Evolutionary conservation across 441 rosid species (phyloP).

Genomic region (Gossypium davidsonii): DNA sequence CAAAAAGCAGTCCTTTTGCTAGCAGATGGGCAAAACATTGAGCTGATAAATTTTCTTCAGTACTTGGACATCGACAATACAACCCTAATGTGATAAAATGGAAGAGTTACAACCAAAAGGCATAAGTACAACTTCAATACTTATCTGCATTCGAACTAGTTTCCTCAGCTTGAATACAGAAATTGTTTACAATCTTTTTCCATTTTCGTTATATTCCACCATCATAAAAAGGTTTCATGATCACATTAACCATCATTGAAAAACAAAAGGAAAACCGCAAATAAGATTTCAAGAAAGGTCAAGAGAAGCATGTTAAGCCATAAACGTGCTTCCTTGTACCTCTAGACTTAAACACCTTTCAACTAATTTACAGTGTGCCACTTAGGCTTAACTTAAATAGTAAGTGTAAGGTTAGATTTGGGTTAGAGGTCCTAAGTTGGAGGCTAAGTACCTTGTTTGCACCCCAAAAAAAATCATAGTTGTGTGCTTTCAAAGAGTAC

Average conservation of each 20-base stretch:
- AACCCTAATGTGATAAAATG: not conserved
- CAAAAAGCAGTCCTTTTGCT: not conserved
- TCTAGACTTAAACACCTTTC: not conserved
- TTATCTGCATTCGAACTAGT: not conserved
- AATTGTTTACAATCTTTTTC: not conserved
- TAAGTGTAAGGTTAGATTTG: not conserved
- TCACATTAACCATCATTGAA: not conserved
- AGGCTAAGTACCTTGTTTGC: not conserved
- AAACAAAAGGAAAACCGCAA: not conserved
- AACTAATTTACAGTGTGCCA: not conserved
- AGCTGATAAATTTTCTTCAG: not conserved
- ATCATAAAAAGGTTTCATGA: not conserved
- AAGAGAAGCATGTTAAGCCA: not conserved
- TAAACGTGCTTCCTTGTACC: not conserved
- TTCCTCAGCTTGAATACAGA: not conserved
- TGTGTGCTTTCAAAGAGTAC: not conserved
- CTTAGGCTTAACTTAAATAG: not conserved
- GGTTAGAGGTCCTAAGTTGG: not conserved
- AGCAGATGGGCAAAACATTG: not conserved
- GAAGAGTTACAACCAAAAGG: not conserved
- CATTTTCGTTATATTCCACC: not conserved
- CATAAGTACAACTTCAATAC: not conserved
- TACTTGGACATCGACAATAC: not conserved
- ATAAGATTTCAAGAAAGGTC: slow-evolving; percentile 7
- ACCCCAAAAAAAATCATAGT: not conserved